Conservation (phyloP, 129 eudicot species). For the Flaveria ramosissima region DNA sequence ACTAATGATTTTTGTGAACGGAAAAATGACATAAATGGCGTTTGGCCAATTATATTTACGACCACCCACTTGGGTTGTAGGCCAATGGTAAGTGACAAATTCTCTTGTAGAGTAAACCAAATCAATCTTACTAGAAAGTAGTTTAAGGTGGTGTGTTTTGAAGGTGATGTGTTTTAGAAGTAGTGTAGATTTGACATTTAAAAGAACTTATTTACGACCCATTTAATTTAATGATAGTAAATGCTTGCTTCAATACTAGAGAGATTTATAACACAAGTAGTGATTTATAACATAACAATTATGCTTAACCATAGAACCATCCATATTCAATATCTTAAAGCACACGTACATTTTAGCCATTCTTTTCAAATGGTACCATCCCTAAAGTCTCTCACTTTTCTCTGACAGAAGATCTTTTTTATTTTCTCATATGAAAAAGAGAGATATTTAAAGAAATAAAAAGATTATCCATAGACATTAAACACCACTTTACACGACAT, state of each 20-base stretch:
- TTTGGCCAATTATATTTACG: too few relatives aligned
- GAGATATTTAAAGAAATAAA: slow-evolving; percentile 28
- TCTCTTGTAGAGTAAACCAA: too few relatives aligned
- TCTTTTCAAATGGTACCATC: slow-evolving; percentile 19
- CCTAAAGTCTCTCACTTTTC: slow-evolving; percentile 25
- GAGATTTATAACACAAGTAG: background rate
- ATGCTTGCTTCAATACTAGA: background rate
- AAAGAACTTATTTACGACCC: background rate
- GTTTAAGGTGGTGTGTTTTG: too few relatives aligned
- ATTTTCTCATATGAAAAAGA: slow-evolving; percentile 1
- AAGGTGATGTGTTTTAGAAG: too few relatives aligned
- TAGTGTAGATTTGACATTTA: too few relatives aligned
- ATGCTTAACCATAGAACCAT: background rate
- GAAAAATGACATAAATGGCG: too few relatives aligned
- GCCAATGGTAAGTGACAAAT: too few relatives aligned
- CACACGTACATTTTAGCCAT: background rate
- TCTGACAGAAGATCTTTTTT: slow-evolving; percentile 32
- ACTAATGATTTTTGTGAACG: too few relatives aligned
- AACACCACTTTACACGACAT: slow-evolving; percentile 36
- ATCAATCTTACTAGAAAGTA: too few relatives aligned
- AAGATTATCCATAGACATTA: slow-evolving; percentile 34
- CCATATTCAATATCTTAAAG: background rate
- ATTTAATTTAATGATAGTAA: background rate
- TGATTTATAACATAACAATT: background rate
- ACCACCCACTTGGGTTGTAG: too few relatives aligned